Evolutionary conservation across 768 basidiomycete species (phyloP).

Genomic region (Leccinum rimulosum): DNA sequence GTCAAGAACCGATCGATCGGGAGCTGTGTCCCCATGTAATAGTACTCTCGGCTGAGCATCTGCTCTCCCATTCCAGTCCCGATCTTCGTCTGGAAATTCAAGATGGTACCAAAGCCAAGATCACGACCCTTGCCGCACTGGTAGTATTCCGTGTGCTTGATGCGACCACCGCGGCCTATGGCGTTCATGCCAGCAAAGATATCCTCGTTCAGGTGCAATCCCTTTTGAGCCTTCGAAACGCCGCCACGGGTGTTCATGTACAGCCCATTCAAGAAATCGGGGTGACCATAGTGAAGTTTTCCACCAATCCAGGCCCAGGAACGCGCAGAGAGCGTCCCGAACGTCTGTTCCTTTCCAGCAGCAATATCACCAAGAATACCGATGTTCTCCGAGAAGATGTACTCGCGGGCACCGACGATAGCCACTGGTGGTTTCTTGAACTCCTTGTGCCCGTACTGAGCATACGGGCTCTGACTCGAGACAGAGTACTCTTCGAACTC

Average conservation of each 20-base stretch:
- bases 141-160: conserved; percentile 99
- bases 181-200: conserved; percentile 99
- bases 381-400: conserved; percentile 99
- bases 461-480: conserved; percentile 88
- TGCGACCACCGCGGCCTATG: conserved; percentile 91
- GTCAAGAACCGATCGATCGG: conserved; percentile 98
- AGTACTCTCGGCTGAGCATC: conserved; percentile 98
- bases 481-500: conserved; percentile 95
- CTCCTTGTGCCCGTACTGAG: conserved; percentile 84
- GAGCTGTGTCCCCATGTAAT: conserved; percentile 96
- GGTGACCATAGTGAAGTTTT: conserved; percentile 98
- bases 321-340: conserved; percentile 95
- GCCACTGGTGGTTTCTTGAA: conserved; percentile 89
- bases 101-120: conserved; percentile 96
- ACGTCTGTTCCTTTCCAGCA: conserved; percentile 99
- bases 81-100: conserved; percentile 99
- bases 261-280: conserved; percentile 96
- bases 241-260: conserved; percentile 99
- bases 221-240: conserved; percentile 98
- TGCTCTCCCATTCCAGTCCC: conserved; percentile 99
- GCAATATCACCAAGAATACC: conserved; percentile 98
- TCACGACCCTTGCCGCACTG: conserved; percentile 99
- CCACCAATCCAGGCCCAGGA: conserved; percentile 97
- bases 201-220: conserved; percentile 98
- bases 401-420: conserved; percentile 98